Evolutionary conservation across 495 filamentous ascomycete species (phyloP), one percentile per base, ranked within the genome.

Genomic region (Xylaria palmicola): DNA sequence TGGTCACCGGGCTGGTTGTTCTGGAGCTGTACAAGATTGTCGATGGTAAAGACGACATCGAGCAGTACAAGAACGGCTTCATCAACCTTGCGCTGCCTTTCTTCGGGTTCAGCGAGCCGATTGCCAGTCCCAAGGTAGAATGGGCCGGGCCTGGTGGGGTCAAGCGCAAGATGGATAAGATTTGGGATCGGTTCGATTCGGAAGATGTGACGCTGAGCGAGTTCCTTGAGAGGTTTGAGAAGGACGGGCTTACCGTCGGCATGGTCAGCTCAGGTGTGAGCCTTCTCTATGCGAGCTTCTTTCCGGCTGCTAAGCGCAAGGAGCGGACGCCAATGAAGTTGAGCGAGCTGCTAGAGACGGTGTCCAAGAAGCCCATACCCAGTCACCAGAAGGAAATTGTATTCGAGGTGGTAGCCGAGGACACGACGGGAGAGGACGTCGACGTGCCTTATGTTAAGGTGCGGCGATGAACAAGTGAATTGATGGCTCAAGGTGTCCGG

Each of bases 31-130:
- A 90, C 86, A 99, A 99, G 85, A 84, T 99, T 65, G 80, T 98
- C 40, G 95, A 97, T 73, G 94, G 93, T 66, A 96, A 99, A 79
- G 83, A 79, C 15, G 90, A 98, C 64, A 89, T 97, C 65, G 93
- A 97, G 74, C 90, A 97, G 67, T 99, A 93, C 83, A 98, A 98
- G 83, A 99, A 99, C 75, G 95, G 95, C 24, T 99, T 99, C 72
- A 78, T 98, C 73, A 99, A 99, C 79, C 80, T 99, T 59, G 95
- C 95, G 6, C 83, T 99, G 48, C 94, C 94, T 7, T 97, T 98
- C 83, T 92, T 98, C 62, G 93, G 93, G 19, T 99, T 98, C 84
- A 95, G 91, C 74, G 94, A 99, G 75, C 94, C 94, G 10, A 91
- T 99, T 65, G 83, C 85, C 19, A 95, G 90, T 64, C 91, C 91